Conservation (phyloP, 176 grass and related monocot species). For the Oryza meyeriana region DNA sequence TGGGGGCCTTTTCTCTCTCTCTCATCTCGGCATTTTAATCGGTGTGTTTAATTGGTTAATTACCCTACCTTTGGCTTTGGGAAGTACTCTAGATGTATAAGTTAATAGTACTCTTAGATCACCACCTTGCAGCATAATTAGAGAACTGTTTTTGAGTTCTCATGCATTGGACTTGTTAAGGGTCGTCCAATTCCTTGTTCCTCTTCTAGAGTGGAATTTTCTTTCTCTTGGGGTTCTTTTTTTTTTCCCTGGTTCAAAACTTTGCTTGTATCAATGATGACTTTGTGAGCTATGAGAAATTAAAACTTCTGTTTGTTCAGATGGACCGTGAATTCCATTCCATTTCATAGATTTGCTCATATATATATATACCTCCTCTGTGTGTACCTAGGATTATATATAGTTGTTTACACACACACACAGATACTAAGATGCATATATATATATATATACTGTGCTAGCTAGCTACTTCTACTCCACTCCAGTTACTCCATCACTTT, state of each 20-base stretch:
- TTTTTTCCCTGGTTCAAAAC: constrained; percentile 38
- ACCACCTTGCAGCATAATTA: constrained; percentile 39
- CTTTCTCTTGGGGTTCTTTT: constrained; percentile 3
- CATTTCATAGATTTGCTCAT: background rate
- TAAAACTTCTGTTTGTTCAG: constrained; percentile 39
- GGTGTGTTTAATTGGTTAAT: constrained; percentile 53
- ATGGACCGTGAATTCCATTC: constrained; percentile 31
- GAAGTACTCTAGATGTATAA: constrained; percentile 45
- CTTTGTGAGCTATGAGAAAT: constrained; percentile 50
- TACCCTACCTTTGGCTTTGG: constrained; percentile 34
- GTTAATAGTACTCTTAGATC: constrained; percentile 43
- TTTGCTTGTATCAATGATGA: constrained; percentile 44
- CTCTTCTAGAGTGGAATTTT: constrained; percentile 38
- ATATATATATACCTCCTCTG: constrained; percentile 1
- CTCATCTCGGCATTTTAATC: constrained; percentile 47
- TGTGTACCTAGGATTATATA: background rate
- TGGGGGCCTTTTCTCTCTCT: background rate
- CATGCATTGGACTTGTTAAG: constrained; percentile 39
- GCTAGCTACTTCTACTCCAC: too few species aligned
- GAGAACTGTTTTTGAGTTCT: constrained; percentile 74
- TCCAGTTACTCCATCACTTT: constrained; percentile 50
- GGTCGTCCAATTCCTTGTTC: constrained; percentile 12
- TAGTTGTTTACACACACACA: background rate
- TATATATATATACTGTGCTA: background rate
- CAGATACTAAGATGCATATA: background rate